Base-by-base conservation (phyloP, 306 rosid genomes). In the Dryas octopetala region DNA sequence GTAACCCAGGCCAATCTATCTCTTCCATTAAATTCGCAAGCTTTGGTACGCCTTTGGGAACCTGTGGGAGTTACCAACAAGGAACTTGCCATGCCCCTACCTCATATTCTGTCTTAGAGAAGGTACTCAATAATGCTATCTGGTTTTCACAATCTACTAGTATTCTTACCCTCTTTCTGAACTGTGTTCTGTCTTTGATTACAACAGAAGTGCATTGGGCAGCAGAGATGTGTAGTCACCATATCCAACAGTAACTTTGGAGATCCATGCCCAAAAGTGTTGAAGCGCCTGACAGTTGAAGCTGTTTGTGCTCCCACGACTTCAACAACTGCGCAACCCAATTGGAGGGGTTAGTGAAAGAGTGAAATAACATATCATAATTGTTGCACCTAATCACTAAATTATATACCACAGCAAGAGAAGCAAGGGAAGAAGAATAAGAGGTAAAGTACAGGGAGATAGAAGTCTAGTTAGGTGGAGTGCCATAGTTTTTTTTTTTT, bases 11-110 rank as follows among this genome's bases (percentile, higher is more conserved):
- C 66, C 92, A 96, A 57, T 71, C 87, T 66, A 96, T 96, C 54
- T 78, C 98, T 81, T 86, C 96, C 84, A 90, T 96, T 46, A 92
- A 92, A 82, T 96, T 96, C 59, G 99, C 99, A 61, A 96, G 99
- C 86, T 96, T 96, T 74, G 99, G 99, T 75, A 96, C 98, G 45
- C 98, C 99, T 78, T 70, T 80, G 4, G 99, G 99, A 45, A 90
- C 99, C 41, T 96, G 99, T 79, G 99, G 99, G 60, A 92, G 68
- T 64, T 96, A 90, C 88, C 96, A 90, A 78, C 85, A 90, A 68
- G 99, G 99, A 82, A 73, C 76, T 63, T 96, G 99, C 83, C 99
- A 96, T 76, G 88, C 99, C 55, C 60, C 94, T 0, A 80, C 88
- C 45, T 96, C 99, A 6, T 83, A 85, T 61, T 74, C 85, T 75